Evolutionary conservation across 2,329 filamentous ascomycete genomes (phyloP).

Genomic region (Triangularia setosa): DNA sequence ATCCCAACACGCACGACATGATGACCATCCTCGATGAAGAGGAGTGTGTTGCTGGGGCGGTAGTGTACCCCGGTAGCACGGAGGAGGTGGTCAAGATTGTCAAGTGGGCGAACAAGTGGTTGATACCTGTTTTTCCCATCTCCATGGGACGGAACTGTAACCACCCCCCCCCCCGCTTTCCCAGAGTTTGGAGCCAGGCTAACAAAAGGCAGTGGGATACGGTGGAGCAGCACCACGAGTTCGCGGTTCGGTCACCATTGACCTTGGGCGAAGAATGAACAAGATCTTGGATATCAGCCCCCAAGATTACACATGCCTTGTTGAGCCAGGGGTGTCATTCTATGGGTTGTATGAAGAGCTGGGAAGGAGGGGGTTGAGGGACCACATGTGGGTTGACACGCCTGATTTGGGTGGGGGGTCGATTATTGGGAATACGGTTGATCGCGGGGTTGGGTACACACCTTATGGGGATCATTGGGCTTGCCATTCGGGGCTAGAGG

Average conservation of each 20-base stretch:
- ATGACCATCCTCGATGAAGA: constrained; percentile 42
- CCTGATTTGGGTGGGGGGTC: constrained; percentile 41
- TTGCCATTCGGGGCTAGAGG: constrained; percentile 43
- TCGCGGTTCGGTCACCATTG: constrained; percentile 45
- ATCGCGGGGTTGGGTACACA: constrained; percentile 29
- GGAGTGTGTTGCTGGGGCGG: constrained; percentile 43
- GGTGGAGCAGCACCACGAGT: constrained; percentile 52
- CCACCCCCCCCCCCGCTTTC: too few species aligned
- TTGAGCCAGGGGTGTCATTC: constrained; percentile 55
- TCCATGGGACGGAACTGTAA: constrained; percentile 46
- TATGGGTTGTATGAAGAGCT: constrained; percentile 48
- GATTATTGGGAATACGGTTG: constrained; percentile 33
- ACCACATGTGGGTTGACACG: constrained; percentile 40
- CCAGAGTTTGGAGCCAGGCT: background rate
- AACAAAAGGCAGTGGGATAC: constrained; percentile 40
- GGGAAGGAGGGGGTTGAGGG: constrained; percentile 35
- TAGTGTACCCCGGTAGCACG: constrained; percentile 40
- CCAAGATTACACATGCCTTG: constrained; percentile 46
- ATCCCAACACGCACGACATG: constrained; percentile 40
- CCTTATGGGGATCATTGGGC: constrained; percentile 40
- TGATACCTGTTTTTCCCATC: constrained; percentile 46
- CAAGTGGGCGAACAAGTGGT: constrained; percentile 41
- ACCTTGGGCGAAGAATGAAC: constrained; percentile 51
- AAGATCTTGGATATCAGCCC: constrained; percentile 49
- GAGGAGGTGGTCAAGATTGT: constrained; percentile 46